A percentile compares a stretch with the other conserved stretches of the same genome.
Conservation (phyloP, 176 grass and related monocot genomes). For the Tillandsia leiboldiana region DNA sequence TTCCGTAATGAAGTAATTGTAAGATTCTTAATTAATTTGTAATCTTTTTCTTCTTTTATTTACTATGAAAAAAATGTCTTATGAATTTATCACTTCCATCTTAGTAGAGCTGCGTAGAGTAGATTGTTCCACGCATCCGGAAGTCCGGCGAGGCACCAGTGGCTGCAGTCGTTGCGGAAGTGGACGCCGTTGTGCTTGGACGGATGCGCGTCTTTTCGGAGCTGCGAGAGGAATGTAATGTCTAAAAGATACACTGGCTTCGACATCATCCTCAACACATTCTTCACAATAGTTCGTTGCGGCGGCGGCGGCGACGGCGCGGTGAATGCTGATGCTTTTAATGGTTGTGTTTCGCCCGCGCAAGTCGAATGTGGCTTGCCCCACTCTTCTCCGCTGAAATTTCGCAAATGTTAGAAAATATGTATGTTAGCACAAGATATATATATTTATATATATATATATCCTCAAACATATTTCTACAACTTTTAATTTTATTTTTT, state of each 20-base stretch:
- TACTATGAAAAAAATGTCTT: neutral
- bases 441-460: neutral
- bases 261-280: constrained; percentile 30
- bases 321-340: constrained; percentile 8
- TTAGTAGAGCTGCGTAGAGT: constrained; percentile 21
- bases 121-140: constrained; percentile 68
- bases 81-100: neutral
- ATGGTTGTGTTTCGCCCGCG: constrained; percentile 37
- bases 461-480: neutral
- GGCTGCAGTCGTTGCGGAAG: constrained; percentile 54
- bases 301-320: constrained; percentile 10
- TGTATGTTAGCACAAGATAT: neutral
- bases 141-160: constrained; percentile 70
- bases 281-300: constrained; percentile 33
- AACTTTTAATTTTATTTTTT: too few species aligned
- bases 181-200: constrained; percentile 50
- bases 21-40: too few species aligned
- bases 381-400: constrained; percentile 9
- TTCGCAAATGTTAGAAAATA: neutral
- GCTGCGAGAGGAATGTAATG: constrained; percentile 60
- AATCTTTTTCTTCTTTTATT: too few species aligned
- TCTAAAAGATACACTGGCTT: constrained; percentile 51
- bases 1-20: too few species aligned
- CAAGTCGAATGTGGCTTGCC: constrained; percentile 14
- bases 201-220: constrained; percentile 81